These are phyloP conservation scores for Hagleromyces aurorensis DNA, from an alignment of 805 yeast species.

Conservation along the genomic window DNA sequence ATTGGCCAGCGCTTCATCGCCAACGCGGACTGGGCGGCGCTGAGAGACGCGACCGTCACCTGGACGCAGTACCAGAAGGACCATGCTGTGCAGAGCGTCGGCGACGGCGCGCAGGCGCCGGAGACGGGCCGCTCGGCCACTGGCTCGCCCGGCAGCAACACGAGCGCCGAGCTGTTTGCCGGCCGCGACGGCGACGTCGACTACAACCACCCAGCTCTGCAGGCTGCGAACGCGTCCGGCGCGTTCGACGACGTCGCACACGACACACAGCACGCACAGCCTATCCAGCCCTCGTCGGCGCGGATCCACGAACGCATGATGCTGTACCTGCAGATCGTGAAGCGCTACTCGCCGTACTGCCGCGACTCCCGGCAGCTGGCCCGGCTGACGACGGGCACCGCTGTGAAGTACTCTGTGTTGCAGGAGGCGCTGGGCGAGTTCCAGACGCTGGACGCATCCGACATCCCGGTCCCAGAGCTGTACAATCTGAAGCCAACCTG, in stretches of 20 bases:
- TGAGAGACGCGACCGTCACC: slow-evolving; percentile 62
- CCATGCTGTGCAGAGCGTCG: slow-evolving; percentile 1
- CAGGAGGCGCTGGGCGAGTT: slow-evolving; percentile 35
- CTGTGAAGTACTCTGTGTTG: slow-evolving; percentile 36
- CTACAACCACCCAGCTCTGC: slow-evolving; percentile 32
- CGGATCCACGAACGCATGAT: slow-evolving; percentile 39
- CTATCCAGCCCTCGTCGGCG: slow-evolving; percentile 6
- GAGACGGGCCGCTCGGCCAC: slow-evolving; percentile 5
- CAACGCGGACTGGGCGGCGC: slow-evolving; percentile 78
- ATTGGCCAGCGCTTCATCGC: slow-evolving; percentile 58
- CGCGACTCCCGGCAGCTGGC: slow-evolving; percentile 41
- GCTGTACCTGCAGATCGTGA: slow-evolving; percentile 48
- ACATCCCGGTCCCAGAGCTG: slow-evolving; percentile 37
- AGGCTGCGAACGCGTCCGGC: slow-evolving; percentile 33
- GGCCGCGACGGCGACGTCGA: slow-evolving; percentile 20
- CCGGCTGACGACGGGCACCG: slow-evolving; percentile 38
- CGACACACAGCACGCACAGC: slow-evolving; percentile 11
- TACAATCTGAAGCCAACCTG: slow-evolving; percentile 27
- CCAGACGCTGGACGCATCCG: slow-evolving; percentile 32
- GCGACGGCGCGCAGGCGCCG: background rate
- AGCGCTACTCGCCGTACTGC: slow-evolving; percentile 41
- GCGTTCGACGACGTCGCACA: slow-evolving; percentile 29
- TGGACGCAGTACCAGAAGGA: slow-evolving; percentile 26
- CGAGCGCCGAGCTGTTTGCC: slow-evolving; percentile 10
- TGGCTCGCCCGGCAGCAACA: slow-evolving; percentile 8